Conservation (phyloP, 2,329 filamentous ascomycete species). For the Arthrobotrys sinensis region DNA sequence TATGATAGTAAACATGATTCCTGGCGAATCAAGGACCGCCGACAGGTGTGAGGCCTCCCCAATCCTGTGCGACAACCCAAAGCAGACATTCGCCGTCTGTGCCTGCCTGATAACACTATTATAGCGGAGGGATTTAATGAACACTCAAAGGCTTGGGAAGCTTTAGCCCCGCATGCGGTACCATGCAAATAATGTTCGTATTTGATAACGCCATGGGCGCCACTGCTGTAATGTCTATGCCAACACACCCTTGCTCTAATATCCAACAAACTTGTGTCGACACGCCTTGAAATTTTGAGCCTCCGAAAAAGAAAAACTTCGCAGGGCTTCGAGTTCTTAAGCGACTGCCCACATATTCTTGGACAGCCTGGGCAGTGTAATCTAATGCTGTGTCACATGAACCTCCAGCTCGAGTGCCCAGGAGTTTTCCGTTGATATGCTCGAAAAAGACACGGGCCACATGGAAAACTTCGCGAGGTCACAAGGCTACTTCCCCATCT, state of each 20-base stretch:
- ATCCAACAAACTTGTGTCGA: constrained; percentile 2
- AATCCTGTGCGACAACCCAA: constrained; percentile 1
- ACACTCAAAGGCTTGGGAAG: background rate
- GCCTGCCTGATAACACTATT: background rate
- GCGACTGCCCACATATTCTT: background rate
- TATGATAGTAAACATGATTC: background rate
- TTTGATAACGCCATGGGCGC: background rate
- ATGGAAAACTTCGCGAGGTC: constrained; percentile 41
- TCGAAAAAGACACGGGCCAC: constrained; percentile 30
- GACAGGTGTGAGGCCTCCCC: background rate
- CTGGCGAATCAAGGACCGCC: background rate
- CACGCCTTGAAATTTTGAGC: constrained; percentile 19
- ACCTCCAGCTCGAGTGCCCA: background rate
- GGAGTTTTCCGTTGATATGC: background rate
- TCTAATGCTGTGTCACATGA: constrained; percentile 23
- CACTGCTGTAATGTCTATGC: background rate
- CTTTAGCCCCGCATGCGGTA: constrained; percentile 3
- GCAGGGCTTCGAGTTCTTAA: background rate
- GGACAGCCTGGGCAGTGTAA: background rate
- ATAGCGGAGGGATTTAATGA: background rate
- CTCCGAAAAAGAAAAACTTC: constrained; percentile 18
- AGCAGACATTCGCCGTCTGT: background rate
- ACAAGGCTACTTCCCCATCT: constrained; percentile 32
- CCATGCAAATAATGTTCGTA: background rate
- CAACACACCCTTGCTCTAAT: constrained; percentile 20